Evolutionary conservation across 768 basidiomycete species (phyloP), one percentile per base, ranked within the genome.

Genomic region (Kwoniella botswanensis): DNA sequence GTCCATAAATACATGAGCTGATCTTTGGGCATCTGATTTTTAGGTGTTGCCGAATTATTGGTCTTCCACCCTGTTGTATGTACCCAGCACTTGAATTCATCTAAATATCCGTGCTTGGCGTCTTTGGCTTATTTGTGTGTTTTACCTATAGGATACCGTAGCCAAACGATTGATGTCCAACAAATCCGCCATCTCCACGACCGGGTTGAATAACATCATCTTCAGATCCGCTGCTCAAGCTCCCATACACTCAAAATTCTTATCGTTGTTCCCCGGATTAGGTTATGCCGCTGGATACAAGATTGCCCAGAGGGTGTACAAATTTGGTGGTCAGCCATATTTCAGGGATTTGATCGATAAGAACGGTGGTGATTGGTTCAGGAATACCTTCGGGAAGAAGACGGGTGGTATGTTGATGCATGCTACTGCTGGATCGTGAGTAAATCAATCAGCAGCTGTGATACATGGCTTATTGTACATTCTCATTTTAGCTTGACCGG

Each of bases 131-230:
- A 42, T 21, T n/a, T 22, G 41, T 35, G 4, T 35, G 13, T 18
- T n/a, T 68, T 21, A 2, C 2, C 43, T 41, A 12, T 53, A 83
- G 78, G 94, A 99, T 85, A 99, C 97, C 1, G 90, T 98, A 65
- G 94, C 97, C n/a, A 99, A 99, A 84, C 91, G 96, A 44, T 84
- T 99, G 63, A 99, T 99, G 96, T 95, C 93, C 83, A 97, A 98
- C 88, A 94, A 94, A 86, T 86, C 87, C 72, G 64, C 83, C 71
- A 71, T 82, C 63, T 75, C 78, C 15, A 50, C 63, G 11, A 72
- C 74, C 24, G 87, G 88, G 9, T 85, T 93, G 46, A 90, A 90
- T 61, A 83, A 88, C 55, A 91, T 98, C 86, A 87, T 99, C 82
- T 99, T 99, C 88, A 88, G 92, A 35, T 91, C 94, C 52, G 86